Percentiles rank a stretch among this genome's conserved stretches.
Conservation (phyloP, 1,139 yeast genomes). For the Saccharomyces hybrid region DNA sequence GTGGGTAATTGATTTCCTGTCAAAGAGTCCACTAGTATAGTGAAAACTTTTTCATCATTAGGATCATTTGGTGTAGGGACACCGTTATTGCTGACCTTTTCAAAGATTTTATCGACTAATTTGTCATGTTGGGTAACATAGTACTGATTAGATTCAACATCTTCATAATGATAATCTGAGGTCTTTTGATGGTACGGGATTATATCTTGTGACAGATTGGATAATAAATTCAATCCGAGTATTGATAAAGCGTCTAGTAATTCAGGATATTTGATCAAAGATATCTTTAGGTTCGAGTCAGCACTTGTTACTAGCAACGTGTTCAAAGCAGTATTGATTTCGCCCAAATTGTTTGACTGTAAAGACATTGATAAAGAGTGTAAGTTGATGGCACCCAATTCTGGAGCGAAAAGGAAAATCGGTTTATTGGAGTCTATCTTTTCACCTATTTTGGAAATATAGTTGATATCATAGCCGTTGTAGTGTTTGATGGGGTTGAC, state of each 20-base stretch:
- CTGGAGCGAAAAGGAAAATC: slow-evolving; percentile 82
- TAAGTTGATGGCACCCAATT: slow-evolving; percentile 72
- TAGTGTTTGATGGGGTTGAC: slow-evolving; percentile 49
- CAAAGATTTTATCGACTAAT: slow-evolving; percentile 44
- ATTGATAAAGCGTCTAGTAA: slow-evolving; percentile 52
- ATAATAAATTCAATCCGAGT: slow-evolving; percentile 47
- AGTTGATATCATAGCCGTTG: slow-evolving; percentile 65
- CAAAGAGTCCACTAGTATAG: slow-evolving; percentile 57
- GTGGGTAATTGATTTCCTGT: slow-evolving; percentile 40
- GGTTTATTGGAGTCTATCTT: slow-evolving; percentile 80
- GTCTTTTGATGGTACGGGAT: neutral
- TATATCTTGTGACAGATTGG: slow-evolving; percentile 31
- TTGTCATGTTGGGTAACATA: neutral
- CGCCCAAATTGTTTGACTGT: slow-evolving; percentile 49
- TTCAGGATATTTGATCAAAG: slow-evolving; percentile 57
- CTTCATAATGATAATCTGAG: neutral
- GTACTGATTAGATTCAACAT: slow-evolving; percentile 1
- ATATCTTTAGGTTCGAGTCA: slow-evolving; percentile 59
- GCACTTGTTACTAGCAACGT: slow-evolving; percentile 76
- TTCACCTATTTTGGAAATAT: slow-evolving; percentile 61
- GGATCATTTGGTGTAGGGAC: slow-evolving; percentile 8
- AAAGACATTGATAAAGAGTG: slow-evolving; percentile 76
- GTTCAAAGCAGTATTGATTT: slow-evolving; percentile 70
- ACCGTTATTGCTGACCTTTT: slow-evolving; percentile 36
- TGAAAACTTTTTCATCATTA: slow-evolving; percentile 20